Evolutionary conservation across 163 green algal species (phyloP).

Genomic region (Coccomyxa subellipsoidea): DNA sequence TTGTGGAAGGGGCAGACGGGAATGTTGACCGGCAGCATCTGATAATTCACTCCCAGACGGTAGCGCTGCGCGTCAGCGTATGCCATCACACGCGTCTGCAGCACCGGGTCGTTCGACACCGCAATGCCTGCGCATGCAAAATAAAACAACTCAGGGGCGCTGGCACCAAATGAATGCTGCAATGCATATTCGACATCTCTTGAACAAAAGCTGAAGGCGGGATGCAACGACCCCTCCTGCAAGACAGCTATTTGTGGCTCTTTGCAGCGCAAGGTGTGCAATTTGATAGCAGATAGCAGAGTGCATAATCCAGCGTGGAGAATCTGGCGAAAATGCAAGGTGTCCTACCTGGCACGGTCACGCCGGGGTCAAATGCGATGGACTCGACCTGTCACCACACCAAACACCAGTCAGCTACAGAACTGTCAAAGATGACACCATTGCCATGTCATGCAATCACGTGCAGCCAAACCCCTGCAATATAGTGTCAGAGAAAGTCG

Average conservation of each 20-base stretch:
- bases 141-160: neutral
- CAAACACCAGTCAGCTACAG: slow-evolving; percentile 91
- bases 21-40: slow-evolving; percentile 61
- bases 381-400: slow-evolving; percentile 93
- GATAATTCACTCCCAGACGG: slow-evolving; percentile 13
- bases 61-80: slow-evolving; percentile 52
- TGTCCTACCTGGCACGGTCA: neutral
- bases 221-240: too few species aligned
- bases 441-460: too few species aligned
- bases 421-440: too few species aligned
- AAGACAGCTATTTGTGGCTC: too few species aligned
- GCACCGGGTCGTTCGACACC: slow-evolving; percentile 94
- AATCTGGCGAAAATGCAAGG: neutral
- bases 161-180: too few species aligned
- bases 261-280: too few species aligned
- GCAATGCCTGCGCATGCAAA: slow-evolving; percentile 59
- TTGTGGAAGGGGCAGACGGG: slow-evolving; percentile 88
- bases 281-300: too few species aligned
- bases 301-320: neutral
- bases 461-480: too few species aligned
- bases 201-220: too few species aligned
- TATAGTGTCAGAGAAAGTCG: slow-evolving; percentile 51
- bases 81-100: slow-evolving; percentile 80
- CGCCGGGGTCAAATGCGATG: slow-evolving; percentile 69
- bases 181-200: too few species aligned